phyloP scores from a whole-genome alignment of 768 basidiomycete genomes.

The Amanita pseudoporphyria region DNA sequence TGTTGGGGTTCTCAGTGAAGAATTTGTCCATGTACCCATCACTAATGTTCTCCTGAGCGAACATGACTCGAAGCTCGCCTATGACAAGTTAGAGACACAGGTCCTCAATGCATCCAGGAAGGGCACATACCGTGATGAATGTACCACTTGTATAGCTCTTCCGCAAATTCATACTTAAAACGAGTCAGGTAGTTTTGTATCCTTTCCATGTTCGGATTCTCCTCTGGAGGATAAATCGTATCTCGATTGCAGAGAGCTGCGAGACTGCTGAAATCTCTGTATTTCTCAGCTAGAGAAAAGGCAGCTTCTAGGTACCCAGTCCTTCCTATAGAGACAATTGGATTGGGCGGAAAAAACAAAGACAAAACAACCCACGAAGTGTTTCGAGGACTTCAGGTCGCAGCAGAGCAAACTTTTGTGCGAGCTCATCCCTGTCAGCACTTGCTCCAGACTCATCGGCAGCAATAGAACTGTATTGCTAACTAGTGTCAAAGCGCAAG shows the following conservation, averaged over 20 bases:
- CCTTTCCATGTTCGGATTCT: constrained; percentile 51
- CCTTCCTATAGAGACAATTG: constrained; percentile 34
- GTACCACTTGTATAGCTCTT: constrained; percentile 89
- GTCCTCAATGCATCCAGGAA: background rate
- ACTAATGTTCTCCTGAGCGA: constrained; percentile 63
- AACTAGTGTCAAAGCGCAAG: background rate
- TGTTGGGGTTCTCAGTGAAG: constrained; percentile 50
- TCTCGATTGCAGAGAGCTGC: constrained; percentile 74
- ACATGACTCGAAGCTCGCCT: constrained; percentile 79
- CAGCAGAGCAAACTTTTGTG: constrained; percentile 58
- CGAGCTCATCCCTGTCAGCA: constrained; percentile 48
- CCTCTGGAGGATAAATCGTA: constrained; percentile 48
- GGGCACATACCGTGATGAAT: constrained; percentile 66
- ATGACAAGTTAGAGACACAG: background rate
- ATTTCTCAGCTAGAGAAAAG: constrained; percentile 77
- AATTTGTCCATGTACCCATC: constrained; percentile 59
- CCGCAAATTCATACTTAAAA: constrained; percentile 78
- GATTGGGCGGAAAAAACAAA: background rate
- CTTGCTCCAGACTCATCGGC: constrained; percentile 38
- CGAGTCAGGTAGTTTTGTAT: constrained; percentile 67
- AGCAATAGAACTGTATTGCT: constrained; percentile 30
- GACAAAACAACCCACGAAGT: constrained; percentile 46
- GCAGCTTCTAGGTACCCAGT: constrained; percentile 61
- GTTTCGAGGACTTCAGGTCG: constrained; percentile 74
- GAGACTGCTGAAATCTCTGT: constrained; percentile 79